phyloP scores from a whole-genome alignment of 345 rosid species.

The Excoecaria agallocha region DNA sequence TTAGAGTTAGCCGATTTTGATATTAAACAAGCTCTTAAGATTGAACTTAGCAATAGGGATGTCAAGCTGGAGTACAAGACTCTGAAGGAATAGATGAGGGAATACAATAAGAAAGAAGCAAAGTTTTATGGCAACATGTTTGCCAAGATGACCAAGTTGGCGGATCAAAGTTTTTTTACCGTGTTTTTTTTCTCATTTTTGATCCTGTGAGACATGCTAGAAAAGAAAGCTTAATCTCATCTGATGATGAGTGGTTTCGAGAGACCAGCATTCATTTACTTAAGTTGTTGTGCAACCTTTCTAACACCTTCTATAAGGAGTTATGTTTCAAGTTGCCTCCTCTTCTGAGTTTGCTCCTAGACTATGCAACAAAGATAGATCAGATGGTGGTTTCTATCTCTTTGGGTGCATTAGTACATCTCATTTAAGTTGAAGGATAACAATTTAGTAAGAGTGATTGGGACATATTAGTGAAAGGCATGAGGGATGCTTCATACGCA shows the following conservation, averaged over 20 bases:
- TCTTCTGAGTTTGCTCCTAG: slow-evolving; percentile 82
- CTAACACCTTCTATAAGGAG: too few species aligned
- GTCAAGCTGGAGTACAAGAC: slow-evolving; percentile 69
- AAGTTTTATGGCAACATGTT: slow-evolving; percentile 3
- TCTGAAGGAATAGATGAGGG: slow-evolving; percentile 76
- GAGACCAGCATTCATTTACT: too few species aligned
- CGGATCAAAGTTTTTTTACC: too few species aligned
- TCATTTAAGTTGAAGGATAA: slow-evolving; percentile 97
- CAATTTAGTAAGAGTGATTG: slow-evolving; percentile 93
- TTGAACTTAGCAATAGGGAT: slow-evolving; percentile 84
- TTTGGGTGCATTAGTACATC: slow-evolving; percentile 93
- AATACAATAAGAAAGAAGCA: slow-evolving; percentile 80
- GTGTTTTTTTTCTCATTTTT: too few species aligned
- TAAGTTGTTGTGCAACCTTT: too few species aligned
- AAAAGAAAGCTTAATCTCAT: too few species aligned
- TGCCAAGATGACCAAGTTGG: slow-evolving; percentile 17
- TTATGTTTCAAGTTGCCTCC: slow-evolving; percentile 98
- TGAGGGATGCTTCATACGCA: too few species aligned
- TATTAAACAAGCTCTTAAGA: slow-evolving; percentile 78
- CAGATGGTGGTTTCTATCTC: slow-evolving; percentile 97
- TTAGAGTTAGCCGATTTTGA: slow-evolving; percentile 77
- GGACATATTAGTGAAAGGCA: slow-evolving; percentile 94
- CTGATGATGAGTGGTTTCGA: too few species aligned
- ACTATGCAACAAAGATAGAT: slow-evolving; percentile 93
- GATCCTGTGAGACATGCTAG: too few species aligned